Conservation (phyloP, 1,284 basidiomycete genomes). For the Sporisorium iseilematis-ciliati region DNA sequence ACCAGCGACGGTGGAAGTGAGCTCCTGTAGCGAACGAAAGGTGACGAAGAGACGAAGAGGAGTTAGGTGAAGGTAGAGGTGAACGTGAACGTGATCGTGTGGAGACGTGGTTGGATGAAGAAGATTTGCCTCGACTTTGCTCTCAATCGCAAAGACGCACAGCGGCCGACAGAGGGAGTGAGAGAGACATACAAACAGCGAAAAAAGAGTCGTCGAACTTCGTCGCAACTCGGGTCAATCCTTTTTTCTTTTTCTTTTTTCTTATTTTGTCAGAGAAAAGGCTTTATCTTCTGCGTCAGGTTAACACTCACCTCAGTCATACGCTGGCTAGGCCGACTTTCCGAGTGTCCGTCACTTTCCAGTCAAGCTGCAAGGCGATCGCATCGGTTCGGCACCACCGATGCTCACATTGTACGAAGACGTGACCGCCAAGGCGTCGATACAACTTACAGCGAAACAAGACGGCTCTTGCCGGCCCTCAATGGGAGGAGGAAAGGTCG, state of each 20-base stretch:
- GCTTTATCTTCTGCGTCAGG: no score
- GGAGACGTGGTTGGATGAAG: constrained; percentile 24
- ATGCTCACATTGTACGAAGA: no score
- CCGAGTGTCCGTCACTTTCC: no score
- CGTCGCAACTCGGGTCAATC: neutral
- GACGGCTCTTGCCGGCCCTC: constrained; percentile 6
- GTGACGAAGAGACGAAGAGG: constrained; percentile 7
- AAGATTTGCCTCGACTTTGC: constrained; percentile 13
- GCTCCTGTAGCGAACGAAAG: neutral
- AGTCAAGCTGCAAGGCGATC: no score
- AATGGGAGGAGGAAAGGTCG: neutral
- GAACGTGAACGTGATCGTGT: constrained; percentile 14
- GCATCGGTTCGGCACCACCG: no score
- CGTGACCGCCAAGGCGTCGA: no score
- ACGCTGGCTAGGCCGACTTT: no score
- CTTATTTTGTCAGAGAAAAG: neutral
- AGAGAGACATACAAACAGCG: neutral
- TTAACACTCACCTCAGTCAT: no score
- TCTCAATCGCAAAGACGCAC: constrained; percentile 6
- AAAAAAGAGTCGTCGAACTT: constrained; percentile 1
- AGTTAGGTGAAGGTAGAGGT: constrained; percentile 8
- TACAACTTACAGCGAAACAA: no score
- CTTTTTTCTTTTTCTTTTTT: neutral
- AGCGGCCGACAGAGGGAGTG: constrained; percentile 8
- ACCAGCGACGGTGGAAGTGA: neutral